Base-by-base conservation (phyloP, 106 monocot genomes). In the Dioscorea alata region DNA sequence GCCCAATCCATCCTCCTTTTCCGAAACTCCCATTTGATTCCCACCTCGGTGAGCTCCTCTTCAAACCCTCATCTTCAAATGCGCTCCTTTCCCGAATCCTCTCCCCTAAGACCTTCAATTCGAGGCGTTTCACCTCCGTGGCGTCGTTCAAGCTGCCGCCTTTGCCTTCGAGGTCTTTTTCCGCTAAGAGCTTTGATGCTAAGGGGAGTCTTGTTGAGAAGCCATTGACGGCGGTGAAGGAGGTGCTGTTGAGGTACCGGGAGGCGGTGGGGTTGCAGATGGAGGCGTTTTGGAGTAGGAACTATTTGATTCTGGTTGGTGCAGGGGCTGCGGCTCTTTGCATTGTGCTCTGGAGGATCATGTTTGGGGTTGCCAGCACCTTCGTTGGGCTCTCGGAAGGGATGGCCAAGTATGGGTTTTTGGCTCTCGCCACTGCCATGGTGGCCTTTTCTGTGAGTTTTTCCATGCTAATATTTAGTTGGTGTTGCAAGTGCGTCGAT, bases 231-330 rank as follows among this genome's bases (percentile, higher is more conserved):
- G 78, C 61, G 4, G 53, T 80, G 15, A 73, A 59, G 42, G 74
- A 75, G 35, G 76, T 65, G 66, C 35, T 76, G 16, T 67, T 72
- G 14, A 73, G 86, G 68, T 97, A 97, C 61, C 69, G 92, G 13
- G 78, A 78, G 64, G 96, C 76, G 0, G 82, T 73, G 8, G 92
- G 92, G 21, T 73, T 97, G 81, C 96, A 97, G 65, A 71, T 81
- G 49, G 96, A 97, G 86, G 92, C 96, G 12, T 97, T 97, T 51
- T 97, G 96, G 96, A 92, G 70, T 76, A 88, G 84, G 66, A 97
- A 97, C 69, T 97, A 85, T 69, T 71, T 92, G 70, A 34, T 83
- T 61, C 69, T 92, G 25, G 76, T 92, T 0, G 96, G 96, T 0
- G 88, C 83, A 3, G 84, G 71, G n/a, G 89, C 82, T 4, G 63